Conservation (phyloP, 2,329 filamentous ascomycete species). For the Ophiocordyceps sinensis region DNA sequence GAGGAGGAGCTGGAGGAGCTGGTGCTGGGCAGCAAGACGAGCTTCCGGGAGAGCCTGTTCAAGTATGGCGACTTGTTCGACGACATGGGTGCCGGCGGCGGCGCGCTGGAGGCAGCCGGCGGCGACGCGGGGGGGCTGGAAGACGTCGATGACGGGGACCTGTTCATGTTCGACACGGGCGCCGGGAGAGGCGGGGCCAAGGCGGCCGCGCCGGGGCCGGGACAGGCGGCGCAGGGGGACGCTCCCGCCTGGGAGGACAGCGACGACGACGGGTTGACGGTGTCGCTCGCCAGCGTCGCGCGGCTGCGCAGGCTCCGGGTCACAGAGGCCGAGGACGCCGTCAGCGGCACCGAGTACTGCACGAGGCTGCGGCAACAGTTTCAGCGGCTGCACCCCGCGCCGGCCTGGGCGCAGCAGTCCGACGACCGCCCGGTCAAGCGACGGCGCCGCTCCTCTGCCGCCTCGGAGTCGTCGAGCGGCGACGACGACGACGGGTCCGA, state of each 20-base stretch:
- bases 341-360: constrained; percentile 77
- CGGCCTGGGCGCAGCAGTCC: constrained; percentile 42
- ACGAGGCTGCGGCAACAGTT: constrained; percentile 68
- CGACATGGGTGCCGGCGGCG: constrained; percentile 27
- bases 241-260: constrained; percentile 80
- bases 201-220: background rate
- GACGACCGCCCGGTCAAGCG: constrained; percentile 36
- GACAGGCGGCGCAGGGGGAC: constrained; percentile 15
- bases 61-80: constrained; percentile 10
- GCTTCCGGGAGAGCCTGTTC: constrained; percentile 64
- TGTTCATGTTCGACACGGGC: constrained; percentile 72
- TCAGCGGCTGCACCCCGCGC: constrained; percentile 42
- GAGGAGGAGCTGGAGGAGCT: constrained; percentile 79
- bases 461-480: constrained; percentile 34
- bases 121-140: constrained; percentile 40
- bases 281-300: constrained; percentile 66
- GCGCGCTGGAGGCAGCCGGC: constrained; percentile 19
- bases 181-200: constrained; percentile 18
- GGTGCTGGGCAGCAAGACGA: constrained; percentile 76
- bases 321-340: constrained; percentile 69
- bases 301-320: constrained; percentile 71
- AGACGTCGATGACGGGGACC: constrained; percentile 57
- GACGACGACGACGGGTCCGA: constrained; percentile 49
- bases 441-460: constrained; percentile 35
- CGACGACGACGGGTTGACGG: constrained; percentile 75